Percentiles rank a stretch among this genome's conserved stretches.
These are phyloP conservation scores for Termitomyces bulborhizus DNA, from an alignment of 768 basidiomycete species.

Conservation along the genomic window DNA sequence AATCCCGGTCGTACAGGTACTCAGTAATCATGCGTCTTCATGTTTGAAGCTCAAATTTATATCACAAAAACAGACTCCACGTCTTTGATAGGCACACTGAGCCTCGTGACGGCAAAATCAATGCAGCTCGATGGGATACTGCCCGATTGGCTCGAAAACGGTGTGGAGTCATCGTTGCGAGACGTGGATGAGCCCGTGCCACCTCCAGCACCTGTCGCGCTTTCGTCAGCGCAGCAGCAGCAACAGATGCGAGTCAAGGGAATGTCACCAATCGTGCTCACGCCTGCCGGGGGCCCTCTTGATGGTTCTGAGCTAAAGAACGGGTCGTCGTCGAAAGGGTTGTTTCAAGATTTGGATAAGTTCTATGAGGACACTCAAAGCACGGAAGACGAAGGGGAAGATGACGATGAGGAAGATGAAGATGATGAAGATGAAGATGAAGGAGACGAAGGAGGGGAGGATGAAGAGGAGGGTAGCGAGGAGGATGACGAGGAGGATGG, in stretches of 20 bases:
- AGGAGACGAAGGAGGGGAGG: conserved; percentile 18
- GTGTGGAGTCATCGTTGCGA: conserved; percentile 72
- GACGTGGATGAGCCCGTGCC: conserved; percentile 54
- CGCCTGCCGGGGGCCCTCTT: conserved; percentile 44
- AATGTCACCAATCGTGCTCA: conserved; percentile 47
- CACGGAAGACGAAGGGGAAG: conserved; percentile 19
- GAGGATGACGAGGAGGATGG: not conserved
- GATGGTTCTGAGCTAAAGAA: conserved; percentile 28
- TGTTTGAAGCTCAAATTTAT: not conserved
- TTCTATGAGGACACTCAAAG: conserved; percentile 59
- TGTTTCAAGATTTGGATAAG: conserved; percentile 60
- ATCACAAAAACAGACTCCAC: conserved; percentile 27
- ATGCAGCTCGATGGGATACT: conserved; percentile 46
- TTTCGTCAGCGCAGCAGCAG: conserved; percentile 27
- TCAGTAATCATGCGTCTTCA: not conserved
- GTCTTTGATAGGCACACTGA: conserved; percentile 59
- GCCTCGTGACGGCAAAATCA: conserved; percentile 50
- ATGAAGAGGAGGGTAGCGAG: conserved; percentile 10
- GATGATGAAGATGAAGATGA: conserved; percentile 25
- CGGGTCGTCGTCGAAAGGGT: conserved; percentile 33
- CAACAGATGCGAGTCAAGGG: conserved; percentile 16
- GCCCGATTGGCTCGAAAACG: conserved; percentile 86
- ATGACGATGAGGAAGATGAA: conserved; percentile 20
- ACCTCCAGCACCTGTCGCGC: conserved; percentile 29
- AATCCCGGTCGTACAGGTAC: conserved; percentile 29